Percentiles rank a stretch among this genome's conserved stretches.
Evolutionary conservation across 257 asterid genomes (phyloP).

Genomic region (Forsythia viridissima): DNA sequence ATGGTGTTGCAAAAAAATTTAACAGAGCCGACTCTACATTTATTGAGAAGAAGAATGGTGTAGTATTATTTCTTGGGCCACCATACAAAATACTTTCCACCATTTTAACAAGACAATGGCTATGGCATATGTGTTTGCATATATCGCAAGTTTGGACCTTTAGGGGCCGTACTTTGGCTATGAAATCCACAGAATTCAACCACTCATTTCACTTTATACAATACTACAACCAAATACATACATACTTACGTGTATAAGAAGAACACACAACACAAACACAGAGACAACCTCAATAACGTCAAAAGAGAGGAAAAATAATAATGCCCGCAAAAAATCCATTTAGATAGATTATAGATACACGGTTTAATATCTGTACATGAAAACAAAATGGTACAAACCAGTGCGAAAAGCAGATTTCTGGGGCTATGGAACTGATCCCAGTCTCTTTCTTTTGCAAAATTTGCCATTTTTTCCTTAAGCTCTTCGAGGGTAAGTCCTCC

Average conservation of each 20-base stretch:
- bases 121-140: neutral
- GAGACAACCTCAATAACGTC: neutral
- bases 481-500: neutral
- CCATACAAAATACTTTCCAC: no score
- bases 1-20: no score
- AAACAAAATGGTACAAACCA: no score
- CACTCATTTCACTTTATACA: neutral
- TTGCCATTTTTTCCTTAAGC: constrained; percentile 47
- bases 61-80: no score
- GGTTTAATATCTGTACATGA: no score
- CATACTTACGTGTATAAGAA: neutral
- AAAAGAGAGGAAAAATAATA: no score
- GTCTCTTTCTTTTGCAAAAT: constrained; percentile 55
- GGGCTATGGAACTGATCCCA: constrained; percentile 22
- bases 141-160: neutral
- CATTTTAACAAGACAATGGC: neutral
- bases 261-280: neutral
- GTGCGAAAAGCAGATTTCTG: no score
- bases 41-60: no score
- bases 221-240: no score
- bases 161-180: neutral
- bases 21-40: no score
- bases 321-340: no score
- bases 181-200: neutral
- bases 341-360: no score